These are phyloP conservation scores for Aspergillus ochraceus DNA, from an alignment of 2,329 filamentous ascomycete species.

Conservation along the genomic window DNA sequence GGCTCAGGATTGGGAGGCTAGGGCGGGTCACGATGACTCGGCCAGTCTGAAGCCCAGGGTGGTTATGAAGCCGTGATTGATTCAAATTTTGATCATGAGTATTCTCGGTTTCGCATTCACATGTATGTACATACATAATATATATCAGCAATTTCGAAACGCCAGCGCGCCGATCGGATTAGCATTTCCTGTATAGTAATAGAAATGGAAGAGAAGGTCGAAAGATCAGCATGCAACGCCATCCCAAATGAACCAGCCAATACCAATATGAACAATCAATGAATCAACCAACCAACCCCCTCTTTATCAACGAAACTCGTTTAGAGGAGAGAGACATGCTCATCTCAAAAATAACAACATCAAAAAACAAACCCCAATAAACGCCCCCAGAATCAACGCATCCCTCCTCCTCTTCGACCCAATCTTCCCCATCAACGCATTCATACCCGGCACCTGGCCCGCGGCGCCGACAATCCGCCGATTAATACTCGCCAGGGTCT, in stretches of 20 bases:
- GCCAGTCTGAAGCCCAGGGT: constrained; percentile 19
- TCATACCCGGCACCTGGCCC: constrained; percentile 88
- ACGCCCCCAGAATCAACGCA: constrained; percentile 85
- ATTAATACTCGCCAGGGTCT: constrained; percentile 86
- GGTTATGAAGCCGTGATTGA: constrained; percentile 15
- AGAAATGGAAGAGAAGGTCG: background rate
- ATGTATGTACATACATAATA: constrained; percentile 15
- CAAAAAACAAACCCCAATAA: constrained; percentile 90
- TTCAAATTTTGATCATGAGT: background rate
- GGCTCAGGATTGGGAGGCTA: constrained; percentile 19
- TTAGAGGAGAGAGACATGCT: no score
- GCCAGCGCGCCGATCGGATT: constrained; percentile 10
- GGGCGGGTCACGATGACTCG: constrained; percentile 1
- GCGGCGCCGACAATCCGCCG: constrained; percentile 85
- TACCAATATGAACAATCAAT: constrained; percentile 4
- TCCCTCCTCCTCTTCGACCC: constrained; percentile 93
- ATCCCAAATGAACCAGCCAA: constrained; percentile 1
- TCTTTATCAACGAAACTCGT: no score
- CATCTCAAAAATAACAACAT: constrained; percentile 78
- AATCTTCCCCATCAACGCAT: constrained; percentile 87
- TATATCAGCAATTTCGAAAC: constrained; percentile 12
- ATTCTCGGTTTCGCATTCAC: background rate
- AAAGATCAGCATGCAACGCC: constrained; percentile 11
- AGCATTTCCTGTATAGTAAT: constrained; percentile 14
- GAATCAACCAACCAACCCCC: background rate